Conservation (phyloP, 371 early-diverging fungal genomes). For the Apophysomyces variabilis region DNA sequence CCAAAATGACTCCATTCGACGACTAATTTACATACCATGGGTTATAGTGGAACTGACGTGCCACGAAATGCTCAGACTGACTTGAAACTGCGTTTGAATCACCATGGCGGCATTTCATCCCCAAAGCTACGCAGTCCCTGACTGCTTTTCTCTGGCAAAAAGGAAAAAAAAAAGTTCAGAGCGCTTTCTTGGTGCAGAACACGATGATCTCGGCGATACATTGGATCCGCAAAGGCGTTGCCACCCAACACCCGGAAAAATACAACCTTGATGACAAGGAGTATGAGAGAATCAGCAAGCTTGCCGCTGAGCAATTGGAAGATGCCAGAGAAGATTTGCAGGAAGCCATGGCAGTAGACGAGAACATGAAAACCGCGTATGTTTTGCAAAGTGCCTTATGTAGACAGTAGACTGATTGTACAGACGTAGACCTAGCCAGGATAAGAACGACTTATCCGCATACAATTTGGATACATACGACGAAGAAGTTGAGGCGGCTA, state of each 20-base stretch:
- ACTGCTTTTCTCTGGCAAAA: neutral
- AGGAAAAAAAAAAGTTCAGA: conserved; percentile 8
- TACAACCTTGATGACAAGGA: conserved; percentile 88
- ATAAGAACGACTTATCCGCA: conserved; percentile 69
- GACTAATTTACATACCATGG: neutral
- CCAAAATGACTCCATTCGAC: neutral
- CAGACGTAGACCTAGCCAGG: conserved; percentile 17
- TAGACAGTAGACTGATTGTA: neutral
- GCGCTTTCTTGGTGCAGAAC: neutral
- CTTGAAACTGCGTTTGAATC: neutral
- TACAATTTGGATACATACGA: conserved; percentile 83
- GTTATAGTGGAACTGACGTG: neutral
- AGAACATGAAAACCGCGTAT: conserved; percentile 10
- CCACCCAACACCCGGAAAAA: conserved; percentile 75
- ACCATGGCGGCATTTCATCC: no score
- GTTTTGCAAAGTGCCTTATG: neutral
- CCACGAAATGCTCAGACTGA: neutral
- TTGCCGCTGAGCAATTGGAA: conserved; percentile 74
- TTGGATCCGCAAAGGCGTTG: conserved; percentile 92
- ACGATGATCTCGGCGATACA: conserved; percentile 79
- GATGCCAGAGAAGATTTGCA: conserved; percentile 73
- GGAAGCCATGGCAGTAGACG: conserved; percentile 45
- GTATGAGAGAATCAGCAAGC: conserved; percentile 73
- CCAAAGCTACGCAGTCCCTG: neutral
- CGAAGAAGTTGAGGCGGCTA: conserved; percentile 51